Percentiles rank a stretch among this genome's conserved stretches.
These are phyloP conservation scores for Articulospora tetracladia DNA, from an alignment of 495 filamentous ascomycete species.

Conservation along the genomic window DNA sequence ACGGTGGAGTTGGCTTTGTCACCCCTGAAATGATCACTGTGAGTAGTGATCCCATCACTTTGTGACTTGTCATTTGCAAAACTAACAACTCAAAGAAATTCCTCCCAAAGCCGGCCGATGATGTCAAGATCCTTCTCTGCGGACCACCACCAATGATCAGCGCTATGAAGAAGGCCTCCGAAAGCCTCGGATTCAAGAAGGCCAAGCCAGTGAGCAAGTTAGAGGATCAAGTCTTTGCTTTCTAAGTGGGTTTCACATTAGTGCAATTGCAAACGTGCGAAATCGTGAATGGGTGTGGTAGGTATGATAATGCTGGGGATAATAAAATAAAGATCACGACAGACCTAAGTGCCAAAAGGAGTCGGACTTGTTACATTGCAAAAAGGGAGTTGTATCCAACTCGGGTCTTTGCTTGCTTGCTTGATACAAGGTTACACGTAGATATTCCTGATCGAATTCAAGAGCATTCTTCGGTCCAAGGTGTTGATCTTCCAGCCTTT, in stretches of 20 bases:
- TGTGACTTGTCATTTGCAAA: neutral
- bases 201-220: slow-evolving; percentile 93
- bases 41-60: slow-evolving; percentile 24
- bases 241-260: slow-evolving; percentile 55
- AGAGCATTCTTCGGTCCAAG: too few relatives aligned
- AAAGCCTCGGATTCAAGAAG: slow-evolving; percentile 85
- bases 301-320: neutral
- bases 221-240: slow-evolving; percentile 96
- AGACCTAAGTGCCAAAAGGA: too few relatives aligned
- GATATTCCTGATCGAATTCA: too few relatives aligned
- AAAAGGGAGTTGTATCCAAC: too few relatives aligned
- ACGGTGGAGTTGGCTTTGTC: slow-evolving; percentile 87
- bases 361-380: too few relatives aligned
- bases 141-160: slow-evolving; percentile 95
- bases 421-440: too few relatives aligned
- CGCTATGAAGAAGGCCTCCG: slow-evolving; percentile 95
- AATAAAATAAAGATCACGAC: too few relatives aligned
- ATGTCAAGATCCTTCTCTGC: slow-evolving; percentile 95
- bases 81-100: slow-evolving; percentile 49
- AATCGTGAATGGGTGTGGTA: too few relatives aligned
- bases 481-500: too few relatives aligned
- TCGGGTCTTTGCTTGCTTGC: too few relatives aligned
- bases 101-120: slow-evolving; percentile 75
- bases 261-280: too few relatives aligned
- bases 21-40: slow-evolving; percentile 95